Percentiles rank a stretch among this genome's conserved stretches.
Conservation (phyloP, 169 alveolate genomes). For the Eimeria sp. region DNA sequence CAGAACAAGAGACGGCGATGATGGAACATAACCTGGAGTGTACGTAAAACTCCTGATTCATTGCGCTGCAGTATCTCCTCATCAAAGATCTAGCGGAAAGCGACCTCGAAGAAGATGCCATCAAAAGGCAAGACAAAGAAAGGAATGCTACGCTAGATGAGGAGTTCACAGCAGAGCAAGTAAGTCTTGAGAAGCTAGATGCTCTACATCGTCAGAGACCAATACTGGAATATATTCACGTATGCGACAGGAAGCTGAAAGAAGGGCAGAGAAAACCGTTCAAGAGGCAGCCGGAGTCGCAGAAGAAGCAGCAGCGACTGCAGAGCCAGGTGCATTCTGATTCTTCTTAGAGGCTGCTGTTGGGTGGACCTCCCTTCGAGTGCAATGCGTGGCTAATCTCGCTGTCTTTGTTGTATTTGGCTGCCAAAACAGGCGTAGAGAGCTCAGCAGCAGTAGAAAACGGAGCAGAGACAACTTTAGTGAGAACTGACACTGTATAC, state of each 20-base stretch:
- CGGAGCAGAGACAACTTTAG: background rate
- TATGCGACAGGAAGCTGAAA: background rate
- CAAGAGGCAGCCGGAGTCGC: slow-evolving; percentile 15
- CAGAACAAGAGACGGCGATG: slow-evolving; percentile 63
- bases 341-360: background rate
- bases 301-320: background rate
- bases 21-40: slow-evolving; percentile 31
- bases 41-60: background rate
- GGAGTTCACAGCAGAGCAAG: background rate
- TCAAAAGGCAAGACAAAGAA: slow-evolving; percentile 7
- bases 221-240: background rate
- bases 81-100: slow-evolving; percentile 17
- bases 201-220: background rate
- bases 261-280: background rate
- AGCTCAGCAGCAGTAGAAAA: background rate
- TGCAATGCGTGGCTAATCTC: background rate
- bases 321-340: background rate
- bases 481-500: background rate
- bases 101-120: slow-evolving; percentile 39
- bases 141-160: slow-evolving; percentile 5
- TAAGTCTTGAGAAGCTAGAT: background rate
- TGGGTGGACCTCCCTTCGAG: background rate
- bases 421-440: background rate
- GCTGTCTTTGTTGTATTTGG: background rate
- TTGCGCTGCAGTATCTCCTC: background rate